phyloP scores from a whole-genome alignment of 2,329 filamentous ascomycete species.

The Paecilomyces fulvus region DNA sequence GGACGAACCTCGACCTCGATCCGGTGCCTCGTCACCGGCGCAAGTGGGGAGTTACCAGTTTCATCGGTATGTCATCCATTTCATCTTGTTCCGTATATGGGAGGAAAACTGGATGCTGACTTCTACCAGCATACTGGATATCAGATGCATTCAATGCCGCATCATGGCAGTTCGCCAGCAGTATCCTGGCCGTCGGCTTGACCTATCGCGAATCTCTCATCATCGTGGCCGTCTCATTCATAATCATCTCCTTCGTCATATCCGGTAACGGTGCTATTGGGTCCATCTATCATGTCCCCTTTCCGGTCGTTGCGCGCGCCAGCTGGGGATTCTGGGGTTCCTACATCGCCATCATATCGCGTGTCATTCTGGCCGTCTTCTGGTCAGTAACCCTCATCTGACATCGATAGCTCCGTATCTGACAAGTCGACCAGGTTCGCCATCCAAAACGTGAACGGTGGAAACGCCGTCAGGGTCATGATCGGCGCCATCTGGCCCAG shows the following conservation, averaged over 20 bases:
- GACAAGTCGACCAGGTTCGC: slow-evolving; percentile 42
- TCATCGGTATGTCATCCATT: slow-evolving; percentile 23
- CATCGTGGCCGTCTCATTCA: slow-evolving; percentile 45
- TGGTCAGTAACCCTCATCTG: slow-evolving; percentile 21
- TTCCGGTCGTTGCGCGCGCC: slow-evolving; percentile 48
- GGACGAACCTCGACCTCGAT: slow-evolving; percentile 44
- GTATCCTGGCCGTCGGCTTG: slow-evolving; percentile 44
- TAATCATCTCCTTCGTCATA: slow-evolving; percentile 52
- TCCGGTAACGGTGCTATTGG: slow-evolving; percentile 51
- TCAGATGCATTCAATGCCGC: slow-evolving; percentile 45
- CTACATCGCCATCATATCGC: slow-evolving; percentile 46
- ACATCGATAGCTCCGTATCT: neutral
- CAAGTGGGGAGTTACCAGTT: slow-evolving; percentile 40
- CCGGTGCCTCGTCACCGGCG: slow-evolving; percentile 36
- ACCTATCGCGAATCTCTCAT: slow-evolving; percentile 43
- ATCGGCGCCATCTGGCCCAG: slow-evolving; percentile 45
- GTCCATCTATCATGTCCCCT: slow-evolving; percentile 45
- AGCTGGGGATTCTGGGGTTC: slow-evolving; percentile 52
- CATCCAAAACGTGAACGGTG: slow-evolving; percentile 58
- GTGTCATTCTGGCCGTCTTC: slow-evolving; percentile 48
- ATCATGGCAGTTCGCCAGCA: slow-evolving; percentile 48
- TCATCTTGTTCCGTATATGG: neutral
- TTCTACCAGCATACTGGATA: slow-evolving; percentile 40
- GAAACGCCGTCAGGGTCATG: slow-evolving; percentile 44
- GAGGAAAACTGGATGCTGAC: neutral